phyloP scores from a whole-genome alignment of 805 yeast species.

The Hanseniaspora nectarophila region DNA sequence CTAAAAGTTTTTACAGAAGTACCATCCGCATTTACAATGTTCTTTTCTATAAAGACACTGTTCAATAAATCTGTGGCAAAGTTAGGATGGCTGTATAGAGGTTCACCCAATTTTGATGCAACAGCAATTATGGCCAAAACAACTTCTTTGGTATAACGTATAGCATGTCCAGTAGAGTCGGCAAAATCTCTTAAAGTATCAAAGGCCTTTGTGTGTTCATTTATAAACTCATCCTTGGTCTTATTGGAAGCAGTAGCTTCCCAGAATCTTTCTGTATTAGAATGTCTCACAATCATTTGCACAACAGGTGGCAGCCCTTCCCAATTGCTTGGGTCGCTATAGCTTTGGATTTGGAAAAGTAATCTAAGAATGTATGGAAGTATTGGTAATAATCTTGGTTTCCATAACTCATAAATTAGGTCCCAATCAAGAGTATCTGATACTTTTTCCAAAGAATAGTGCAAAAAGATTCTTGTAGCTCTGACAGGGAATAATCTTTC shows the following conservation, averaged over 20 bases:
- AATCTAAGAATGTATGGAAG: slow-evolving; percentile 82
- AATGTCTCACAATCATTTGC: slow-evolving; percentile 78
- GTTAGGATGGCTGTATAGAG: slow-evolving; percentile 74
- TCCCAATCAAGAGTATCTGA: slow-evolving; percentile 66
- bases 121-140: slow-evolving; percentile 84
- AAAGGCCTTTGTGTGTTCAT: slow-evolving; percentile 87
- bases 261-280: slow-evolving; percentile 93
- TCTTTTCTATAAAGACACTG: slow-evolving; percentile 58
- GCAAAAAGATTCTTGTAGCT: slow-evolving; percentile 87
- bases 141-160: slow-evolving; percentile 90
- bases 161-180: slow-evolving; percentile 91
- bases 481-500: slow-evolving; percentile 87
- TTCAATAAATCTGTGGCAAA: slow-evolving; percentile 67
- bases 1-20: no score
- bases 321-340: slow-evolving; percentile 92
- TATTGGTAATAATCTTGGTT: slow-evolving; percentile 83
- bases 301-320: slow-evolving; percentile 74
- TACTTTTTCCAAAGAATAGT: slow-evolving; percentile 86
- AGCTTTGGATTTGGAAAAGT: slow-evolving; percentile 81
- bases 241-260: slow-evolving; percentile 94
- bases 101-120: slow-evolving; percentile 77
- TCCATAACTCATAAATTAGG: slow-evolving; percentile 65
- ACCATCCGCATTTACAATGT: slow-evolving; percentile 36
- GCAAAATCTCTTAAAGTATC: slow-evolving; percentile 92
- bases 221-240: slow-evolving; percentile 85